Evolutionary conservation across 108 stramenopile species (phyloP), one percentile per base, ranked within the genome.

Genomic region (Thalassiosira profunda): DNA sequence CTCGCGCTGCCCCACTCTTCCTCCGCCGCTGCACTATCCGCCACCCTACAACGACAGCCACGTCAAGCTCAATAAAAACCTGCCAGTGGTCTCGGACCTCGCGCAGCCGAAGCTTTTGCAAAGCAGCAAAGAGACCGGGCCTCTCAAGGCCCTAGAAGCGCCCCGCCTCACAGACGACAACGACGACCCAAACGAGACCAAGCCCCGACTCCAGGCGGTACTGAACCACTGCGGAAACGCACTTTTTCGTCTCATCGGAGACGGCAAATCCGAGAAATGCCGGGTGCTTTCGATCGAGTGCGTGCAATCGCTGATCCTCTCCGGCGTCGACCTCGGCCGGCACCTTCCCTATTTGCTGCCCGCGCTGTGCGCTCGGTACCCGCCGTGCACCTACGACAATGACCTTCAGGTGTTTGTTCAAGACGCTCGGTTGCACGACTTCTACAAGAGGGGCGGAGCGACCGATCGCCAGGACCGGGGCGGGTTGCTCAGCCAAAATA

Each of bases 371-470:
- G 52, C 67, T 21, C 77, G 88, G 25, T 81, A 58, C 35, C 64
- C 85, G 3, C 51, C 62, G 29, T 60, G 56, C 28, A 49, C 33
- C 17, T 76, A 84, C 38, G 88, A 89, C 68, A 72, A 74, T 34
- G 79, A 80, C 6, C 55, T 78, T 78, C 56, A 84, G 34, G 74
- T 89, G 7, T 89, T 89, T 60, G 80, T 89, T 30, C 75, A 74
- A 55, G 80, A 86, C 33, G 14, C 37, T 12, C 51, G 71, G 17
- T 61, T 14, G 17, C 85, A 86, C 38, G 84, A 84, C 2, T 82
- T 59, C 43, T 82, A 76, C 78, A 79, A 72, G 33, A 45, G 88
- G 53, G 88, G 88, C 14, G 81, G 74, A 38, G 88, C 88, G 15
- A 45, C 49, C 0, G 63, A 58, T 60, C 58, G 85, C 10, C 85